Base-by-base conservation (phyloP, 208 protist genomes). In the Trypanosoma congolense region DNA sequence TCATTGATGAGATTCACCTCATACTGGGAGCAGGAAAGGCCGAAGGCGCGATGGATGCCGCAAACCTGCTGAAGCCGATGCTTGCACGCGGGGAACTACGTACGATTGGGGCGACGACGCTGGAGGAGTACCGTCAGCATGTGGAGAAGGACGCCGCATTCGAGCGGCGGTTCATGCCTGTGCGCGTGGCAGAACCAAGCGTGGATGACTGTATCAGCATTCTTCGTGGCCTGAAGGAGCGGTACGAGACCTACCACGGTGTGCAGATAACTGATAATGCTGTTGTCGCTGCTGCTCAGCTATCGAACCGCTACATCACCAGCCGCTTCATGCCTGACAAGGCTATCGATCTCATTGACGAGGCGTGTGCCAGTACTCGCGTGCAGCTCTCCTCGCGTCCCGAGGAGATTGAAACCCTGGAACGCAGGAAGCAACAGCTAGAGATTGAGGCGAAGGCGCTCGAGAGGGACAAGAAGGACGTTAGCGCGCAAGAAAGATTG, bases 1-100 rank as follows among this genome's bases (percentile, higher is more conserved):
- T 99, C 77, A 99, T 99, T 74, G 98, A 99, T 70, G 98, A 99
- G 76, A 92, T 99, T 55, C 98, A 99, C 80, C 92, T 86, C 4
- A 67, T 99, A 1, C 72, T 99, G 12, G 98, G 98, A 22, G 97
- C 97, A 9, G 98, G 96, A 41, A 78, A 78, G 51, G 73, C 76
- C 14, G 80, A 80, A 12, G 94, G 96, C 47, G 90, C 93, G 26
- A 98, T 99, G 94, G 97, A 99, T 65, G 97, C 97, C 25, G 93
- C 96, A 6, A 99, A 99, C 65, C 43, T 99, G 14, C 77, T 99
- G 45, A 99, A 99, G 77, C 98, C 98, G 16, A 90, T 93, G 55
- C 83, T 99, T 12, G 94, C 97, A 2, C 74, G 97, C 22, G 97
- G 98, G 29, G 92, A 98, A 68, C 80, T 99, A 45, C 87, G 84